Evolutionary conservation across 306 rosid genomes (phyloP).

Genomic region (Dryas octopetala): DNA sequence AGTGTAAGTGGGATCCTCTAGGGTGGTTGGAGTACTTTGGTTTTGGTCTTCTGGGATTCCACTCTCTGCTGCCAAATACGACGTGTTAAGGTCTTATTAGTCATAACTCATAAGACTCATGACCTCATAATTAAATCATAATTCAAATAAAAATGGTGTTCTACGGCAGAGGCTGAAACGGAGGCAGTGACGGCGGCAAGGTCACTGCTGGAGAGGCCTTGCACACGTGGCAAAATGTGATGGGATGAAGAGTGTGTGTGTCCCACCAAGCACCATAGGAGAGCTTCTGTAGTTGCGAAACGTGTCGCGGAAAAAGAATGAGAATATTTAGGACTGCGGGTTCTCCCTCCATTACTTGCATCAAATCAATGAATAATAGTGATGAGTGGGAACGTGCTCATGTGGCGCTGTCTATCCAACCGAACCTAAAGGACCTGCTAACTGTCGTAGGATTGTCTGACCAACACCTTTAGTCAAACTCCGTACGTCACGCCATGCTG

Average conservation of each 20-base stretch:
- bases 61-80: no score
- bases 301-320: constrained; percentile 34
- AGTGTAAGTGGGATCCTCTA: no score
- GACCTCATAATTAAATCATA: no score
- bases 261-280: neutral
- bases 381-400: neutral
- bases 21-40: no score
- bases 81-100: no score
- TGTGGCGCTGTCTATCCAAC: constrained; percentile 12
- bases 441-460: neutral
- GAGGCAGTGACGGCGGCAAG: neutral
- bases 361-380: neutral
- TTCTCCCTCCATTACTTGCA: neutral
- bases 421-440: neutral
- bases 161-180: no score
- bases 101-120: no score
- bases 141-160: neutral
- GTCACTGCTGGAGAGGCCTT: neutral
- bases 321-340: constrained; percentile 20
- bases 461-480: neutral
- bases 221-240: constrained; percentile 29
- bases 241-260: neutral
- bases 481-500: constrained; percentile 3
- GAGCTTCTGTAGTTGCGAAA: constrained; percentile 26
- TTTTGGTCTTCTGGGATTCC: no score